Conservation (phyloP, 2,329 filamentous ascomycete species). For the Monosporascus cannonballus region DNA sequence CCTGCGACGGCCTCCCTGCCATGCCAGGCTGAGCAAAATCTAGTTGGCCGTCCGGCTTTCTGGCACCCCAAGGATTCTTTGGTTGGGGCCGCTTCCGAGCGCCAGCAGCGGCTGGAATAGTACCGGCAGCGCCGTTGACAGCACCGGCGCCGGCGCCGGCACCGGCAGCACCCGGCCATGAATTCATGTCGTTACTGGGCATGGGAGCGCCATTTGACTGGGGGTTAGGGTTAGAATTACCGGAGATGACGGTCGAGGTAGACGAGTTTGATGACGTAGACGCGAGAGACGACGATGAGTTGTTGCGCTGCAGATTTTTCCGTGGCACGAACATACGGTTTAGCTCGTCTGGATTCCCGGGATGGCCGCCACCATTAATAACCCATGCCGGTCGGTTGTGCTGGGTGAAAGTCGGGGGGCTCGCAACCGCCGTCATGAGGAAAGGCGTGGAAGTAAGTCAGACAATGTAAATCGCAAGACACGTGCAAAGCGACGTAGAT, state of each 20-base stretch:
- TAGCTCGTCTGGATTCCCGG: constrained; percentile 78
- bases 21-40: constrained; percentile 38
- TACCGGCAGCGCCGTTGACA: background rate
- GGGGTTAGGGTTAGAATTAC: constrained; percentile 45
- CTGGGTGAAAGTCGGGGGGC: constrained; percentile 56
- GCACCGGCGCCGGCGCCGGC: background rate
- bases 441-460: constrained; percentile 14
- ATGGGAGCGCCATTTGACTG: constrained; percentile 54
- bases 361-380: constrained; percentile 46
- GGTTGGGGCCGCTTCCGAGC: constrained; percentile 46
- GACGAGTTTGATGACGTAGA: constrained; percentile 55
- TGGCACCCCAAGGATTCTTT: constrained; percentile 44
- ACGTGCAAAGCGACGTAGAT: no score
- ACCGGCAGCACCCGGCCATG: constrained; percentile 36
- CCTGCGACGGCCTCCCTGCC: constrained; percentile 28
- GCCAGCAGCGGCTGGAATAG: constrained; percentile 22
- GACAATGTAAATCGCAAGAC: no score
- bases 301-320: constrained; percentile 79
- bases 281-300: constrained; percentile 84
- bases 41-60: constrained; percentile 40
- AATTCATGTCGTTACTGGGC: constrained; percentile 41
- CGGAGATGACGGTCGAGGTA: constrained; percentile 49
- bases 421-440: constrained; percentile 64
- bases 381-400: constrained; percentile 62
- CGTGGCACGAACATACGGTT: constrained; percentile 85